These are phyloP conservation scores for Acanthamoeba lenticulata DNA, from an alignment of 208 protist genomes.

Conservation along the genomic window DNA sequence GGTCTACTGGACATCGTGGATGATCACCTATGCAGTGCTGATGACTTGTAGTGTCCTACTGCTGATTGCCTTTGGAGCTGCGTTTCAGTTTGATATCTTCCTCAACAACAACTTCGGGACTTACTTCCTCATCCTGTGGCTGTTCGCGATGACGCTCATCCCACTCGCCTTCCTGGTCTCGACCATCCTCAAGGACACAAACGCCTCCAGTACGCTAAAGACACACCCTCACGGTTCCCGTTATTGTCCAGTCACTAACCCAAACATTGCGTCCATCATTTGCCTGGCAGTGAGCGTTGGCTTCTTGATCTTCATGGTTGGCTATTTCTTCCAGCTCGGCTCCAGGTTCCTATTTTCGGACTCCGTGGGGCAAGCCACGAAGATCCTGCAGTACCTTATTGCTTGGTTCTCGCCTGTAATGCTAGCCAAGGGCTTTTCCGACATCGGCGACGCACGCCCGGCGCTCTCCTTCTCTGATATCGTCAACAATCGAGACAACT, in stretches of 20 bases:
- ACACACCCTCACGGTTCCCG: no score
- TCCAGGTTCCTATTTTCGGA: background rate
- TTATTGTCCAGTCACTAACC: background rate
- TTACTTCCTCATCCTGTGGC: conserved; percentile 79
- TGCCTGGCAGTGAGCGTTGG: background rate
- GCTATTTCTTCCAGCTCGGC: conserved; percentile 1
- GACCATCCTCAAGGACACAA: background rate
- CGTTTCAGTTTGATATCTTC: conserved; percentile 69
- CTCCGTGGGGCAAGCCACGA: background rate
- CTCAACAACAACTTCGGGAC: conserved; percentile 76
- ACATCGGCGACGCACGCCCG: background rate
- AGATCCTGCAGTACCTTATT: background rate
- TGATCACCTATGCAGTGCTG: conserved; percentile 26
- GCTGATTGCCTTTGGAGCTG: conserved; percentile 59
- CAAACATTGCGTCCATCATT: background rate
- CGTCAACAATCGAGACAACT: background rate
- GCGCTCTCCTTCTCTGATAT: conserved; percentile 2
- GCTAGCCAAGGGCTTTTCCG: conserved; percentile 57
- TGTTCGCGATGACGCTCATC: conserved; percentile 78
- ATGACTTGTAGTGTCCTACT: conserved; percentile 42
- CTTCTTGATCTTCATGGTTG: conserved; percentile 46
- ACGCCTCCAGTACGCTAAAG: background rate
- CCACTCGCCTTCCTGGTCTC: conserved; percentile 75
- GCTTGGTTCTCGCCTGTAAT: conserved; percentile 63
- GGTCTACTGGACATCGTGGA: conserved; percentile 77